These are phyloP conservation scores for Oxytropis ochrocephala DNA, from an alignment of 306 rosid genomes.

Conservation along the genomic window DNA sequence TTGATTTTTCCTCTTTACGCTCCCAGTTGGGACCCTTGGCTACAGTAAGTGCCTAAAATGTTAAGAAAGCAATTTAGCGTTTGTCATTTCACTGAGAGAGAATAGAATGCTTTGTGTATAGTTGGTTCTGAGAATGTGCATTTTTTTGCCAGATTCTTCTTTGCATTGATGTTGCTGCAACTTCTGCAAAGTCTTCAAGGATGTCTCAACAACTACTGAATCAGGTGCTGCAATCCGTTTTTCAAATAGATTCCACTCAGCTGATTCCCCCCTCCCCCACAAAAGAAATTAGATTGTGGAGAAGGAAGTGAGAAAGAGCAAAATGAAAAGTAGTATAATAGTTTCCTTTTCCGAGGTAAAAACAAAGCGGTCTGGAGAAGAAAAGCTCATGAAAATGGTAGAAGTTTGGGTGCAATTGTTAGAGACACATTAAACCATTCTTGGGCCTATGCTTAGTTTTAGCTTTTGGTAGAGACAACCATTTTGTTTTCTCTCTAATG, in stretches of 20 bases:
- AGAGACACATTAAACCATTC: not conserved
- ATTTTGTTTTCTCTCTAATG: not conserved
- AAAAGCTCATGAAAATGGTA: not conserved
- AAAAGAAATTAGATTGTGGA: not conserved
- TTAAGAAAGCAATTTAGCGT: slow-evolving; percentile 9
- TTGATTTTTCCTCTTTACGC: slow-evolving; percentile 82
- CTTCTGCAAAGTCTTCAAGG: slow-evolving; percentile 79
- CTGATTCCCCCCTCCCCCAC: not conserved
- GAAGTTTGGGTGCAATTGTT: not conserved
- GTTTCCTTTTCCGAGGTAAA: slow-evolving; percentile 3
- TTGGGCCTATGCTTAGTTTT: not conserved
- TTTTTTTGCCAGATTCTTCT: slow-evolving; percentile 83
- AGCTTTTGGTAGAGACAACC: not conserved
- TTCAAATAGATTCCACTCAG: not conserved
- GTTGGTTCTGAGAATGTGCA: slow-evolving; percentile 30
- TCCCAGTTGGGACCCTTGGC: slow-evolving; percentile 88
- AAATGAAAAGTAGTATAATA: not conserved
- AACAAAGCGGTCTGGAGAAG: not conserved
- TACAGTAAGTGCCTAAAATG: slow-evolving; percentile 55
- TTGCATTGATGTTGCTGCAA: slow-evolving; percentile 86
- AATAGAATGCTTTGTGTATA: slow-evolving; percentile 5
- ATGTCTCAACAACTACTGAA: slow-evolving; percentile 82
- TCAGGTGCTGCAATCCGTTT: slow-evolving; percentile 58
- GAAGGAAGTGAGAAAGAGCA: not conserved
- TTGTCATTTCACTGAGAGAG: slow-evolving; percentile 3